Evolutionary conservation across 176 grass and related monocot species (phyloP).

Genomic region (Phyllostachys edulis): DNA sequence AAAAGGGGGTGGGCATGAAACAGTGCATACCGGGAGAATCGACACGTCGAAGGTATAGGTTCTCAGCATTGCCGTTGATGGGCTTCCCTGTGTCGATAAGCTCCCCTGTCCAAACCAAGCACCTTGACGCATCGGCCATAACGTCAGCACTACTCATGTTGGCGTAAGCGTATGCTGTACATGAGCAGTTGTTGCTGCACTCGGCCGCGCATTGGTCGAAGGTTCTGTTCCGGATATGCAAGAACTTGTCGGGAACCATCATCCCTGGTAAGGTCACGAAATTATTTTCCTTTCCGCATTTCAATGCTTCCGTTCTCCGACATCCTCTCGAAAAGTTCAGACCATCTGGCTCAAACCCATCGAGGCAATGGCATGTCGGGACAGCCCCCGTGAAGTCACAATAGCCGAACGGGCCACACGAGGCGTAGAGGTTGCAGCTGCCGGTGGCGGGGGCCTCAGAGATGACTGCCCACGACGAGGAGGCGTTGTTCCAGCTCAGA

Average conservation of each 20-base stretch:
- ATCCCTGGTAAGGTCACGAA: slow-evolving; percentile 12
- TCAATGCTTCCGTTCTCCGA: slow-evolving; percentile 4
- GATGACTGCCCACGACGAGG: neutral
- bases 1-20: neutral
- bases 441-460: neutral
- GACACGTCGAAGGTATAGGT: slow-evolving; percentile 40
- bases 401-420: slow-evolving; percentile 45
- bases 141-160: neutral
- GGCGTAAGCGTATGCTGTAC: slow-evolving; percentile 38
- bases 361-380: slow-evolving; percentile 20
- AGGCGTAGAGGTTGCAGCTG: slow-evolving; percentile 25
- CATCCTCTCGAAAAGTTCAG: slow-evolving; percentile 27
- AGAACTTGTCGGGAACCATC: slow-evolving; percentile 34
- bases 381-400: slow-evolving; percentile 27
- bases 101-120: slow-evolving; percentile 41
- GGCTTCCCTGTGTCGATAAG: slow-evolving; percentile 32
- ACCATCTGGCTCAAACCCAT: slow-evolving; percentile 25
- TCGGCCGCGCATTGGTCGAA: slow-evolving; percentile 12
- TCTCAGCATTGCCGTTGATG: too few relatives aligned
- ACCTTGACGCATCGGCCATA: slow-evolving; percentile 1
- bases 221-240: neutral
- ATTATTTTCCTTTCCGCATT: slow-evolving; percentile 15
- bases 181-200: slow-evolving; percentile 46
- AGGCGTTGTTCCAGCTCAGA: slow-evolving; percentile 12
- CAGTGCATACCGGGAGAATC: slow-evolving; percentile 26